Evolutionary conservation across 164 flowering plant genomes (phyloP), one percentile per base, ranked within the genome.

Genomic region (Chimonanthus salicifolius): DNA sequence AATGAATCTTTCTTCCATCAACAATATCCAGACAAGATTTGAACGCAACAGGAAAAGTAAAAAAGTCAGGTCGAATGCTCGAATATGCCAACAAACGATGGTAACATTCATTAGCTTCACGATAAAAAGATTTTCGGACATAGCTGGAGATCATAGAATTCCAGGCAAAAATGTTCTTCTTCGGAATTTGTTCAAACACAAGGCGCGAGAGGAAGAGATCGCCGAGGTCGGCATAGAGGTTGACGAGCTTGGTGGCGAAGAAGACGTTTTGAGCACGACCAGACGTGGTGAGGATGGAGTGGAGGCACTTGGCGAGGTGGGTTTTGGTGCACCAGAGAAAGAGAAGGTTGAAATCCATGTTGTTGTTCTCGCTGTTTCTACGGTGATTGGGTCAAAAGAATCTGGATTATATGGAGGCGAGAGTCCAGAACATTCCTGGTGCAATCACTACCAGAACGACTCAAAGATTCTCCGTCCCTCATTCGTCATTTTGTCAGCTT

Each of bases 21-120:
- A 64, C 11, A 58, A 87, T 72, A 74, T 78, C 72, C 45, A 74
- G 70, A 74, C 94, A 88, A 69, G 91, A 88, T 81, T 89, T 91
- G 73, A 89, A 60, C 49, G 87, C 82, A 3, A 85, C 87, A 15
- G 97, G 94, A 70, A 89, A 89, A 50, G 94, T 91, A 76, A 82
- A 86, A 71, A 74, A 80, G 84, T 89, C 92, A 54, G 94, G 92
- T 16, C 82, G 79, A 81, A 85, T 87, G 13, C 75, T 78, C 6
- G 84, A 74, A 1, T 78, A 63, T 46, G 74, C 70, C 49, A 85
- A 58, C 76, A 88, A 73, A 16, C 77, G 71, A 60, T 78, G 75
- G 71, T 81, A 84, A 71, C 87, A 84, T n/a, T 77, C 74, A 18
- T 86, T 9, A 44, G 87, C 92, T 21, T 87, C 84, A 18, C 46